Conservation (phyloP, 495 filamentous ascomycete genomes). For the Arthonia radiata region DNA sequence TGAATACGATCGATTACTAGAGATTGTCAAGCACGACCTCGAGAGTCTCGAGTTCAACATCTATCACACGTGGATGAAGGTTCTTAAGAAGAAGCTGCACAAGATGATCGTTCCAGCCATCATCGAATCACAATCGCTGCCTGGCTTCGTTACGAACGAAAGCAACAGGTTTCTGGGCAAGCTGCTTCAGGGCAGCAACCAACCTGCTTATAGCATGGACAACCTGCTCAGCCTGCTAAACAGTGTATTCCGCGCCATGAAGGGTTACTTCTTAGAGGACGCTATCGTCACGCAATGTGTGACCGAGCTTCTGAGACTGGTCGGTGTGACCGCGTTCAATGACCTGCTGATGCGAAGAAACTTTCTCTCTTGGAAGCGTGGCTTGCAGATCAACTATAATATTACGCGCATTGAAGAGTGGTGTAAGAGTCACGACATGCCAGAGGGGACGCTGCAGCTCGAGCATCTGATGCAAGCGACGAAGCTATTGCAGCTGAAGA, state of each 20-base stretch:
- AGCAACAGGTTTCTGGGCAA: conserved; percentile 95
- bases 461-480: conserved; percentile 99
- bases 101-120: conserved; percentile 99
- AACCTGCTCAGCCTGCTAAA: conserved; percentile 90
- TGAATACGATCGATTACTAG: conserved; percentile 89
- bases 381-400: conserved; percentile 99
- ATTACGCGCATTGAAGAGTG: conserved; percentile 99
- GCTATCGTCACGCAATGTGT: conserved; percentile 84
- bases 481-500: conserved; percentile 95
- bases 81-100: conserved; percentile 90
- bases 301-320: conserved; percentile 76
- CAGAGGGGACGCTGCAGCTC: conserved; percentile 86
- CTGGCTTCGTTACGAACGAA: conserved; percentile 95
- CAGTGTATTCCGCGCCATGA: conserved; percentile 95
- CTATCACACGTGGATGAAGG: conserved; percentile 99
- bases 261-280: conserved; percentile 90
- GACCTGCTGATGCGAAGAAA: conserved; percentile 93
- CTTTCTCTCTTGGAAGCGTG: conserved; percentile 98
- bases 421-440: conserved; percentile 99
- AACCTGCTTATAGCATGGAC: conserved; percentile 95
- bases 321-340: conserved; percentile 97
- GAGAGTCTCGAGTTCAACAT: conserved; percentile 99
- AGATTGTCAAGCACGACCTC: conserved; percentile 97
- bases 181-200: conserved; percentile 63
- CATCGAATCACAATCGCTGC: conserved; percentile 94